Conservation (phyloP, 441 rosid genomes). For the Theobroma grandiflorum region DNA sequence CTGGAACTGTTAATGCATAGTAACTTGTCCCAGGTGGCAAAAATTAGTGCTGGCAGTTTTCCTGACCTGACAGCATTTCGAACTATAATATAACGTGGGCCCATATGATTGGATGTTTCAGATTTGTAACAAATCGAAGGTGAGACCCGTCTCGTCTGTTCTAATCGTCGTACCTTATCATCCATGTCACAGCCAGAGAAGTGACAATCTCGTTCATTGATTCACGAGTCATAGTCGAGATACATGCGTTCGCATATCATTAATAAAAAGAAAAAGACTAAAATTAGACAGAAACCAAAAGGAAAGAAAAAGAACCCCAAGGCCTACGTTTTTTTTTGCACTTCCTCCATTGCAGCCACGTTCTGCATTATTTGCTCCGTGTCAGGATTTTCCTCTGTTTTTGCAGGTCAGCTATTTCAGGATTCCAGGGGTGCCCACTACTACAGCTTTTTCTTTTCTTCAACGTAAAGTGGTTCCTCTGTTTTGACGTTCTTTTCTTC, state of each 20-base stretch:
- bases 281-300: background rate
- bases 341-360: background rate
- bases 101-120: background rate
- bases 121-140: background rate
- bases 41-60: background rate
- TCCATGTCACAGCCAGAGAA: background rate
- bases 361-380: conserved; percentile 4
- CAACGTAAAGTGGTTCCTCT: conserved; percentile 15
- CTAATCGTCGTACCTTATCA: conserved; percentile 5
- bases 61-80: background rate
- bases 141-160: background rate
- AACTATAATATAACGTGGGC: background rate
- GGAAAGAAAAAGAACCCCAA: background rate
- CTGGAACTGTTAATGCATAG: background rate
- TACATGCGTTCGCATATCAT: background rate
- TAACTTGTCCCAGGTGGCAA: conserved; percentile 17
- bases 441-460: background rate
- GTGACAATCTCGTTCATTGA: background rate
- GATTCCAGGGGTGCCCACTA: background rate
- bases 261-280: background rate
- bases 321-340: background rate
- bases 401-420: background rate
- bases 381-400: conserved; percentile 6
- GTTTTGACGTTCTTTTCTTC: background rate
- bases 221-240: background rate